phyloP scores from a whole-genome alignment of 2,329 filamentous ascomycete species.

The Hymenoscyphus repandus region DNA sequence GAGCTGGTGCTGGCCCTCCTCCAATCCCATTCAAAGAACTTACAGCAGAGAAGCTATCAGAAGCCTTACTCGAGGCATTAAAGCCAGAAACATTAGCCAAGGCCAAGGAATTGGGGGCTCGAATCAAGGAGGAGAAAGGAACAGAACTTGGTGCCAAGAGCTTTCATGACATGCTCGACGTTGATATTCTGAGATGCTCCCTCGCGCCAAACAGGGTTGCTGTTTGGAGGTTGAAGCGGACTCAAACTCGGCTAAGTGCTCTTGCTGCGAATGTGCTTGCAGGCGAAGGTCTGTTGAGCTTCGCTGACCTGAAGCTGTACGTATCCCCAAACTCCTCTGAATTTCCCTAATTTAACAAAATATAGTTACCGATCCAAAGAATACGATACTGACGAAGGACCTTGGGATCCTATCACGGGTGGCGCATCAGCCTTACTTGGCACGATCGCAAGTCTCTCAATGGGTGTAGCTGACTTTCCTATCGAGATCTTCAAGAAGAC shows the following conservation, averaged over 20 bases:
- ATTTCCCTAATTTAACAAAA: conserved; percentile 2
- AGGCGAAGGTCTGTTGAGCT: conserved; percentile 57
- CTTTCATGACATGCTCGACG: conserved; percentile 66
- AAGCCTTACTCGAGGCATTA: conserved; percentile 56
- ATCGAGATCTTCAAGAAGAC: conserved; percentile 47
- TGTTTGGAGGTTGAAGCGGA: conserved; percentile 68
- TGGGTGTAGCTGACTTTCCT: conserved; percentile 74
- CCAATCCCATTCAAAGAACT: conserved; percentile 66
- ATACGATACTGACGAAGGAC: conserved; percentile 73
- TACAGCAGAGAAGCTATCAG: conserved; percentile 59
- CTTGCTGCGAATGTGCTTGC: conserved; percentile 68
- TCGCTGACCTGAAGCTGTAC: conserved; percentile 69
- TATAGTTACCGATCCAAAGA: conserved; percentile 51
- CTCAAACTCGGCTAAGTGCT: conserved; percentile 61
- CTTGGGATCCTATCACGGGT: conserved; percentile 73
- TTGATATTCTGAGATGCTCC: conserved; percentile 63
- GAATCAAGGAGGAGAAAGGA: conserved; percentile 62
- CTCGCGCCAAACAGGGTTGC: conserved; percentile 64
- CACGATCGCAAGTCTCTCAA: conserved; percentile 73
- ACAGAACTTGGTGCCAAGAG: conserved; percentile 57
- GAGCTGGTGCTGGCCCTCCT: conserved; percentile 65
- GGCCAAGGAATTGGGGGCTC: conserved; percentile 45
- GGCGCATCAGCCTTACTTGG: conserved; percentile 74
- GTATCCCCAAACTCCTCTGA: conserved; percentile 22
- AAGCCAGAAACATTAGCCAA: conserved; percentile 53